Conservation (phyloP, 305 asterid genomes). For the Ruellia speciosa region DNA sequence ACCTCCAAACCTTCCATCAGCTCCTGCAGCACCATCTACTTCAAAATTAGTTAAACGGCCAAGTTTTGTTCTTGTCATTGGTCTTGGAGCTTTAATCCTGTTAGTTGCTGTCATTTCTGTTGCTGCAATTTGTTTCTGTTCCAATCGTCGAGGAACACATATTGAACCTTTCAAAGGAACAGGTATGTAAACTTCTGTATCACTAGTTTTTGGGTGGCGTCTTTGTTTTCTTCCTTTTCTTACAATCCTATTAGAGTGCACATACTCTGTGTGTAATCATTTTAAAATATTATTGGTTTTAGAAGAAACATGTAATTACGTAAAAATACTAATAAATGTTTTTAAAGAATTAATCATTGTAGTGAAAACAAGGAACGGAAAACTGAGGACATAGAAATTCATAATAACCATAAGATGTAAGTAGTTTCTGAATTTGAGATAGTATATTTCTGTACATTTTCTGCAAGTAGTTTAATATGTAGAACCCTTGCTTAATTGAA, state of each 20-base stretch:
- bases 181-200: slow-evolving; percentile 36
- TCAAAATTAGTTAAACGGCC: slow-evolving; percentile 47
- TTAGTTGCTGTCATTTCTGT: slow-evolving; percentile 43
- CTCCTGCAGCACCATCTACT: slow-evolving; percentile 40
- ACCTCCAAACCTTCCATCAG: slow-evolving; percentile 48
- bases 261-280: background rate
- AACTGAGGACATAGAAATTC: too few relatives aligned
- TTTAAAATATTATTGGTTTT: too few relatives aligned
- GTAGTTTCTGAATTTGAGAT: too few relatives aligned
- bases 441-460: too few relatives aligned
- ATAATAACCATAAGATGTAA: too few relatives aligned
- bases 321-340: too few relatives aligned
- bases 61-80: slow-evolving; percentile 52
- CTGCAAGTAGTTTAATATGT: too few relatives aligned
- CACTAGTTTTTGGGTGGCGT: slow-evolving; percentile 4
- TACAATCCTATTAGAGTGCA: background rate
- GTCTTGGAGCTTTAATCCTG: slow-evolving; percentile 63
- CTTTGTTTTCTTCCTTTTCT: background rate
- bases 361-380: too few relatives aligned
- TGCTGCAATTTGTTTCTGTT: slow-evolving; percentile 53
- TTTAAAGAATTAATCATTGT: too few relatives aligned
- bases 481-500: too few relatives aligned
- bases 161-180: slow-evolving; percentile 39
- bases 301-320: too few relatives aligned
- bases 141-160: slow-evolving; percentile 44